Evolutionary conservation across 805 yeast genomes (phyloP).

Genomic region (Starmerella floris): DNA sequence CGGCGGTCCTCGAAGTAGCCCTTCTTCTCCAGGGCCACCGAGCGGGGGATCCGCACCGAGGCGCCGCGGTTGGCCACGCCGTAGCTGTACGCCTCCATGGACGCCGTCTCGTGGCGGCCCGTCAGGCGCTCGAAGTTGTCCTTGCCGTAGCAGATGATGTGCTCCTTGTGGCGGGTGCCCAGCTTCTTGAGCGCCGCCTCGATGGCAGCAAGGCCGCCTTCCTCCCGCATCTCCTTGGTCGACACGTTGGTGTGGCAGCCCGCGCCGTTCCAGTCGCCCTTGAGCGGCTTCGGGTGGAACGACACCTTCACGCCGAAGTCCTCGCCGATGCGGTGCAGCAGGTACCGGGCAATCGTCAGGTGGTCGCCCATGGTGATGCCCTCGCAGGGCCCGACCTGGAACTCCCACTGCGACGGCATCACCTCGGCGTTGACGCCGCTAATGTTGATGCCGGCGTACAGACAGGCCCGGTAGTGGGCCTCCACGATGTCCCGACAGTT

Average conservation of each 20-base stretch:
- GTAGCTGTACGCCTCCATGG: constrained; percentile 75
- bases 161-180: constrained; percentile 93
- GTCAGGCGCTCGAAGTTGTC: constrained; percentile 93
- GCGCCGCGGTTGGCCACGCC: constrained; percentile 99
- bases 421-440: constrained; percentile 99
- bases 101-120: constrained; percentile 97
- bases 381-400: constrained; percentile 96
- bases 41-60: constrained; percentile 95
- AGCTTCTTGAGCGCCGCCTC: constrained; percentile 87
- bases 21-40: constrained; percentile 93
- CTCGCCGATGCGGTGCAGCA: constrained; percentile 89
- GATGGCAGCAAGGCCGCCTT: constrained; percentile 93
- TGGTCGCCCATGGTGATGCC: constrained; percentile 97
- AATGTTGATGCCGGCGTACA: constrained; percentile 77
- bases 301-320: constrained; percentile 98
- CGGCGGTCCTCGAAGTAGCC: constrained; percentile 99
- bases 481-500: constrained; percentile 96
- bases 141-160: constrained; percentile 85
- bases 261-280: constrained; percentile 99
- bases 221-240: constrained; percentile 75
- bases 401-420: constrained; percentile 99
- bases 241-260: constrained; percentile 99
- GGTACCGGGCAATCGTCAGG: constrained; percentile 90
- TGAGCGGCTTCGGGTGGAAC: constrained; percentile 97
- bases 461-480: constrained; percentile 98